Conservation (phyloP, 306 rosid species). For the Quercus ilex region DNA sequence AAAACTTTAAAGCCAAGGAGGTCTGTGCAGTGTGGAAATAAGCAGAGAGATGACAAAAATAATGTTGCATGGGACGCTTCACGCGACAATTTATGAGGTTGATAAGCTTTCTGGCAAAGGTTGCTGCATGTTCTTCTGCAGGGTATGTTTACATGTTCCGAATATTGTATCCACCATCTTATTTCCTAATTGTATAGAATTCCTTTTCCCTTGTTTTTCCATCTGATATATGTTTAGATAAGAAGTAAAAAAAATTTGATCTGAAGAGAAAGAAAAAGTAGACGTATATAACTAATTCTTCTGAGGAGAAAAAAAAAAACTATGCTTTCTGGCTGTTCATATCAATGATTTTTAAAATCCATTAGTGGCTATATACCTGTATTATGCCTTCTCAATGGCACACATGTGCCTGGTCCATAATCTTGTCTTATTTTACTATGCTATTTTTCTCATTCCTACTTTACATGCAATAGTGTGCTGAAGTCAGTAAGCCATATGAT, state of each 20-base stretch:
- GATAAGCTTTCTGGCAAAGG: constrained; percentile 21
- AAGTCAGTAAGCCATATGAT: background rate
- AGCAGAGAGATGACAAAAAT: background rate
- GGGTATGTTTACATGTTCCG: constrained; percentile 25
- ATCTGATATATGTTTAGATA: background rate
- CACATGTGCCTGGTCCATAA: too few species aligned
- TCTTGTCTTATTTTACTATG: too few species aligned
- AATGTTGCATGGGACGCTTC: constrained; percentile 44
- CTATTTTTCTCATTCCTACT: background rate
- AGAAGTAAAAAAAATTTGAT: background rate
- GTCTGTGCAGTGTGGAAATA: background rate
- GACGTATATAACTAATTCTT: too few species aligned
- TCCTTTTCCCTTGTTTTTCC: background rate
- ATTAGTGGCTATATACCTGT: too few species aligned
- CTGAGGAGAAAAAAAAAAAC: background rate
- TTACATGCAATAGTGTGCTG: background rate
- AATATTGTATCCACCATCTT: background rate
- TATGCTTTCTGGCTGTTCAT: background rate
- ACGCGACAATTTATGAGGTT: constrained; percentile 33
- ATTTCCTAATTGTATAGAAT: background rate
- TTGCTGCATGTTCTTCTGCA: constrained; percentile 38
- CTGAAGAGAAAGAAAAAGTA: background rate
- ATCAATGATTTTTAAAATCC: too few species aligned
- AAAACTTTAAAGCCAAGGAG: background rate
- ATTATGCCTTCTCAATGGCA: too few species aligned